A percentile compares a stretch with the other conserved stretches of the same genome.
phyloP scores from a whole-genome alignment of 371 early-diverging fungal species.

The Syncephalastrum contaminatum region DNA sequence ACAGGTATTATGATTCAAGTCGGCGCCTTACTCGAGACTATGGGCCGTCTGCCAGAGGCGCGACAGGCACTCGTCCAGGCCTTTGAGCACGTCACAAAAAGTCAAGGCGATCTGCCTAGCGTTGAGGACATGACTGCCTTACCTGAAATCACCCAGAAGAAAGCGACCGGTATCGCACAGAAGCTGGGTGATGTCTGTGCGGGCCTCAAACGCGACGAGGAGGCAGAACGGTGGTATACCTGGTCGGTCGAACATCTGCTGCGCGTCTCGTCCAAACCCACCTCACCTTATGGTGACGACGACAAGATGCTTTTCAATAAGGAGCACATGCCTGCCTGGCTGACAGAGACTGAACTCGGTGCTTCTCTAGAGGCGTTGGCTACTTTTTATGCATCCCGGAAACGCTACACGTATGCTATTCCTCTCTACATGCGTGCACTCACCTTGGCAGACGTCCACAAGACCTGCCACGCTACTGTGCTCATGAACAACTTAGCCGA shows the following conservation, averaged over 20 bases:
- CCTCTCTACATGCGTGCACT: conserved; percentile 63
- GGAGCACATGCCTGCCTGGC: conserved; percentile 61
- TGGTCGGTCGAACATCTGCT: conserved; percentile 64
- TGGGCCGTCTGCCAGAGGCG: conserved; percentile 55
- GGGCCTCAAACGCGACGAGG: conserved; percentile 43
- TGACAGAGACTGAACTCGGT: conserved; percentile 58
- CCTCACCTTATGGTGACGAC: conserved; percentile 33
- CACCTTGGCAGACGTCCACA: conserved; percentile 35
- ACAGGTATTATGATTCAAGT: conserved; percentile 67
- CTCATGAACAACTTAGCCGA: conserved; percentile 68
- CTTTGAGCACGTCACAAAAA: conserved; percentile 6
- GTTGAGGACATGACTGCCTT: conserved; percentile 9
- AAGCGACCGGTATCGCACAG: conserved; percentile 57
- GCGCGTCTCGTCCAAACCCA: conserved; percentile 22
- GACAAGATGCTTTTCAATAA: conserved; percentile 45
- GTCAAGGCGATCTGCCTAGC: too few species aligned
- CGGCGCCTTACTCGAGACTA: conserved; percentile 47
- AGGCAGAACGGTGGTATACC: conserved; percentile 62
- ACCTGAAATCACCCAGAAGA: conserved; percentile 33
- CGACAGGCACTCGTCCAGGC: conserved; percentile 50
- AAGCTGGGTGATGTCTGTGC: conserved; percentile 59
- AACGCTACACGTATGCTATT: conserved; percentile 56
- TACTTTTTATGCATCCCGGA: conserved; percentile 53
- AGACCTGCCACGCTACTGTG: conserved; percentile 47
- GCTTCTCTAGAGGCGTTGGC: conserved; percentile 60